A percentile compares a stretch with the other conserved stretches of the same genome.
phyloP scores from a whole-genome alignment of 345 rosid species.

The Heritiera littoralis region DNA sequence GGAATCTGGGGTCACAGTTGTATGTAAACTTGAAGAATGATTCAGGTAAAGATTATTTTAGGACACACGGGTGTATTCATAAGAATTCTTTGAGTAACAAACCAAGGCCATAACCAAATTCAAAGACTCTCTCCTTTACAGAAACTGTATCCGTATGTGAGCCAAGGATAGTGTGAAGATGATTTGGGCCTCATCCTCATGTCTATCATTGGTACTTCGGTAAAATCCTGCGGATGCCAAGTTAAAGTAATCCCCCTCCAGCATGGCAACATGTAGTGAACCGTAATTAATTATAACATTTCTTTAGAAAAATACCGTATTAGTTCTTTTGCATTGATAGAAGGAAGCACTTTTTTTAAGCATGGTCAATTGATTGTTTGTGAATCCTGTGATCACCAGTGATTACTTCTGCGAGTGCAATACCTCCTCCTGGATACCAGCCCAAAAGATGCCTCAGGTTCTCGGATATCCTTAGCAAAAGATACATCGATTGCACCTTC shows the following conservation, averaged over 20 bases:
- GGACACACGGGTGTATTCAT: too few relatives aligned
- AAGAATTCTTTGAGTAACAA: too few relatives aligned
- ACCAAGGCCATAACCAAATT: slow-evolving; percentile 68
- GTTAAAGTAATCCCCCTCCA: slow-evolving; percentile 93
- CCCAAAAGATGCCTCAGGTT: slow-evolving; percentile 83
- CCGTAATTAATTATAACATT: not conserved
- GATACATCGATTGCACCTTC: slow-evolving; percentile 85
- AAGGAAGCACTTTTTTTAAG: not conserved
- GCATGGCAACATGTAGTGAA: slow-evolving; percentile 24
- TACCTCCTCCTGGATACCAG: slow-evolving; percentile 92
- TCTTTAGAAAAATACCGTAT: not conserved
- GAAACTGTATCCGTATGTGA: slow-evolving; percentile 52
- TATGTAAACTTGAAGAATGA: too few relatives aligned
- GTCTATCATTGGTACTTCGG: slow-evolving; percentile 73
- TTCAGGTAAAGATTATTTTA: too few relatives aligned
- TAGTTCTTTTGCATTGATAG: not conserved
- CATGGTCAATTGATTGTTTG: not conserved
- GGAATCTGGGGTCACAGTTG: too few relatives aligned
- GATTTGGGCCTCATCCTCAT: slow-evolving; percentile 77
- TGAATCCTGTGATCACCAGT: slow-evolving; percentile 69
- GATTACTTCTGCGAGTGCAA: slow-evolving; percentile 76
- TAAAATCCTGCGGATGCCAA: slow-evolving; percentile 75
- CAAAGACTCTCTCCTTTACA: slow-evolving; percentile 62
- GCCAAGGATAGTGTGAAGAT: slow-evolving; percentile 35
- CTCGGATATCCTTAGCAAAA: slow-evolving; percentile 52